Conservation (phyloP, 148 eudicot genomes). For the Fagopyrum esculentum region DNA sequence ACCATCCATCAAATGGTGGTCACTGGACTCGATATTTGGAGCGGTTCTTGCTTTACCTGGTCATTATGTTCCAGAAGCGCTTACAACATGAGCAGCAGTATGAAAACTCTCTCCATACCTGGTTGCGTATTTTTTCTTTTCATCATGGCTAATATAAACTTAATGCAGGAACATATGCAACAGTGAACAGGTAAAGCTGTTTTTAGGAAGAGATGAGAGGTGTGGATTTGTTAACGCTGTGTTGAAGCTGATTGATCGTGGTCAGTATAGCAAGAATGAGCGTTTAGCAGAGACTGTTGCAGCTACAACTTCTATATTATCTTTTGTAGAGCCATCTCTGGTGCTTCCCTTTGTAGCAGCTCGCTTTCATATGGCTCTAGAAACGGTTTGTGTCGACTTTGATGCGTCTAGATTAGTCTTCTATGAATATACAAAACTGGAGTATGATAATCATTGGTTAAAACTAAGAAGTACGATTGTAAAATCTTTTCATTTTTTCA, state of each 20-base stretch:
- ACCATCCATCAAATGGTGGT: slow-evolving; percentile 99
- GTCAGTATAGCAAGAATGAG: slow-evolving; percentile 93
- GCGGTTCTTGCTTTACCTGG: slow-evolving; percentile 77
- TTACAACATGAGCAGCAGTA: slow-evolving; percentile 74
- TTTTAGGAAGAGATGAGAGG: slow-evolving; percentile 62
- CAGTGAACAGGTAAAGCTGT: slow-evolving; percentile 33
- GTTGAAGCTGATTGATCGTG: slow-evolving; percentile 90
- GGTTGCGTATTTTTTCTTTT: slow-evolving; percentile 5
- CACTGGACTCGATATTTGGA: slow-evolving; percentile 94
- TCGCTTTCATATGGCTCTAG: slow-evolving; percentile 95
- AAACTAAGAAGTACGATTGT: background rate
- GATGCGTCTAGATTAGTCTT: background rate
- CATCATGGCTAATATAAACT: slow-evolving; percentile 13
- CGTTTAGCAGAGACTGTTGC: slow-evolving; percentile 95
- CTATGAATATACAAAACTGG: background rate
- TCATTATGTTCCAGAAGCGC: slow-evolving; percentile 69
- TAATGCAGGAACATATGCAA: slow-evolving; percentile 44
- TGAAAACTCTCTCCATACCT: slow-evolving; percentile 20
- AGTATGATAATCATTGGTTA: background rate
- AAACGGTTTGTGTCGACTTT: slow-evolving; percentile 67
- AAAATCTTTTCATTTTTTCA: slow-evolving; percentile 27
- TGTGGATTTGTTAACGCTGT: slow-evolving; percentile 55
- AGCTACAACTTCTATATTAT: slow-evolving; percentile 76
- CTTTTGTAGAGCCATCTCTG: slow-evolving; percentile 86
- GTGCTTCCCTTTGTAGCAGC: slow-evolving; percentile 87